Percentiles rank a stretch among this genome's conserved stretches.
These are phyloP conservation scores for Botryotinia globosa DNA, from an alignment of 2,329 filamentous ascomycete species.

Conservation along the genomic window DNA sequence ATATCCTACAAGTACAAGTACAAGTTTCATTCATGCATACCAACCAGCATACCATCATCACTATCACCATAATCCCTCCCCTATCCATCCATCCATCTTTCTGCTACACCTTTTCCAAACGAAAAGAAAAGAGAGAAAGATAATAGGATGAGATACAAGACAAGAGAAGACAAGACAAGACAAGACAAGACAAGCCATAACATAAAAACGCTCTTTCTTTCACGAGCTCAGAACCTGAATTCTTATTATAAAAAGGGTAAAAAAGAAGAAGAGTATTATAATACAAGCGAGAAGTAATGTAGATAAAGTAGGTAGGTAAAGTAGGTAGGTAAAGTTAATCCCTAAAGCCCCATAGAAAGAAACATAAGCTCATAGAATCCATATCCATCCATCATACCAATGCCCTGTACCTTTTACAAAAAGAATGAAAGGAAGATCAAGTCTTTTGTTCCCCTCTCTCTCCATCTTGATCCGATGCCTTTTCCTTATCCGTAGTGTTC, in stretches of 20 bases:
- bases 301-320: background rate
- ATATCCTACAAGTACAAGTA: background rate
- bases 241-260: background rate
- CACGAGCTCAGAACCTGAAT: background rate
- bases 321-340: background rate
- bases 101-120: background rate
- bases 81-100: background rate
- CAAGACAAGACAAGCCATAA: background rate
- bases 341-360: background rate
- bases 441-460: background rate
- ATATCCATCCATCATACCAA: conserved; percentile 9
- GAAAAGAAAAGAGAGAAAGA: background rate
- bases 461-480: background rate
- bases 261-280: conserved; percentile 1
- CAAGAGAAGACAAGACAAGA: background rate
- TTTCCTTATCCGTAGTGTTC: conserved; percentile 9
- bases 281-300: background rate
- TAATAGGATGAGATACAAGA: background rate
- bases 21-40: background rate
- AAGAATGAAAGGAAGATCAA: background rate
- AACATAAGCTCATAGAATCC: conserved; percentile 15
- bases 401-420: background rate
- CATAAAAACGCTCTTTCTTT: background rate
- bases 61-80: no score
- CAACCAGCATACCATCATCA: background rate